A percentile compares a stretch with the other conserved stretches of the same genome.
Evolutionary conservation across 257 asterid species (phyloP).

Genomic region (Solanum chmielewskii): DNA sequence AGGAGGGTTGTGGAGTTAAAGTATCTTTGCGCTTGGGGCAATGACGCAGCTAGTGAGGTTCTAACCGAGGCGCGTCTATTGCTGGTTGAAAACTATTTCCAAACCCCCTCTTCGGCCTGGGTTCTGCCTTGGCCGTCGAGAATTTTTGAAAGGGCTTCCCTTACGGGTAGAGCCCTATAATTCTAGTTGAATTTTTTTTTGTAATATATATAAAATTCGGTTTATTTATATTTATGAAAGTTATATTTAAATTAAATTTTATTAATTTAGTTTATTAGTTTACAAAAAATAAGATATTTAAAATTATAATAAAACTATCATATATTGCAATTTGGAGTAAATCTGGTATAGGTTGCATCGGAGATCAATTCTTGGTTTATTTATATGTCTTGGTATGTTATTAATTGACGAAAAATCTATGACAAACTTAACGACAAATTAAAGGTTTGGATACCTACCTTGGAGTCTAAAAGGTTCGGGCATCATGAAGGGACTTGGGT

Average conservation of each 20-base stretch:
- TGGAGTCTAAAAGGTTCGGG: neutral
- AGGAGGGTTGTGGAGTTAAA: rapidly evolving
- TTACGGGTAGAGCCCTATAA: neutral
- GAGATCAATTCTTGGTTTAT: no score
- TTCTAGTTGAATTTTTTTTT: neutral
- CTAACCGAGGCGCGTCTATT: conserved; percentile 32
- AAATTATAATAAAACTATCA: no score
- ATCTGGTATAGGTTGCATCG: no score
- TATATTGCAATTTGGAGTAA: no score
- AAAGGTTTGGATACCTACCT: neutral
- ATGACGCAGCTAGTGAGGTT: conserved; percentile 30
- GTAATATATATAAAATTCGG: no score
- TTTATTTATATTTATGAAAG: no score
- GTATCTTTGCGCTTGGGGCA: conserved; percentile 31
- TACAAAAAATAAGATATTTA: no score
- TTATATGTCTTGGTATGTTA: neutral
- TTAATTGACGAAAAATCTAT: neutral
- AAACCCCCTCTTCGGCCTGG: conserved; percentile 17
- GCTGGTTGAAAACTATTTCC: conserved; percentile 29
- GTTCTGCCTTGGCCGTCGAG: conserved; percentile 13
- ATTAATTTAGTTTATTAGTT: no score
- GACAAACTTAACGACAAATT: neutral
- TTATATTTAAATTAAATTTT: no score
- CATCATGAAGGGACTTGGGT: neutral
- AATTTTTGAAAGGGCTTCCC: conserved; percentile 27